Conservation (phyloP, 768 basidiomycete genomes). For the Boletus coccyginus region DNA sequence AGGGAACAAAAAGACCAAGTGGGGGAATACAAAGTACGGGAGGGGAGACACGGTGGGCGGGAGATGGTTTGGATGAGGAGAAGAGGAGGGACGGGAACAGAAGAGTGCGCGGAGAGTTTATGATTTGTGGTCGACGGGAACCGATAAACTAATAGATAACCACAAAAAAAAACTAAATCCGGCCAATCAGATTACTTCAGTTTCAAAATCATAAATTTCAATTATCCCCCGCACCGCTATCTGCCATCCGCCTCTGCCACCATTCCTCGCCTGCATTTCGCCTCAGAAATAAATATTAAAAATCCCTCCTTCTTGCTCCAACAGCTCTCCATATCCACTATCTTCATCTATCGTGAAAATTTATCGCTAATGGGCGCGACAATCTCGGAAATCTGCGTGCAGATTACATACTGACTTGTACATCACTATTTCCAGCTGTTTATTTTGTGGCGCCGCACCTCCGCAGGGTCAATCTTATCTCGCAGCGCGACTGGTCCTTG, state of each 20-base stretch:
- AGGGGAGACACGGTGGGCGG: neutral
- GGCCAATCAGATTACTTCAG: slow-evolving; percentile 35
- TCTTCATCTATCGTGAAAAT: slow-evolving; percentile 23
- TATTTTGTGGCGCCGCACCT: slow-evolving; percentile 22
- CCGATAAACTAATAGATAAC: slow-evolving; percentile 40
- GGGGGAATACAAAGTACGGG: neutral
- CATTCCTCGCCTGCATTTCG: neutral
- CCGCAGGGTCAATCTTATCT: slow-evolving; percentile 35
- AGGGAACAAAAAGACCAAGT: neutral
- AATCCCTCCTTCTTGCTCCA: neutral
- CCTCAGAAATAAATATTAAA: neutral
- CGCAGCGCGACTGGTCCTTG: neutral
- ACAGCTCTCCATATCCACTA: slow-evolving; percentile 1
- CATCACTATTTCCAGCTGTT: slow-evolving; percentile 19
- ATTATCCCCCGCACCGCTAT: slow-evolving; percentile 6
- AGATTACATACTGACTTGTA: slow-evolving; percentile 27
- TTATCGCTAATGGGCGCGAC: slow-evolving; percentile 28
- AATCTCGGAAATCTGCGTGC: slow-evolving; percentile 27
- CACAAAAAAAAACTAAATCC: slow-evolving; percentile 28
- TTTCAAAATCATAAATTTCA: slow-evolving; percentile 26
- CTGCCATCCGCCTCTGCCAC: neutral
- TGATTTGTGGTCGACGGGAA: slow-evolving; percentile 37
- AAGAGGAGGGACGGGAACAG: slow-evolving; percentile 27
- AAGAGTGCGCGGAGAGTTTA: slow-evolving; percentile 29
- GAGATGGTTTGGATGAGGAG: slow-evolving; percentile 17